Conservation (phyloP, 441 rosid species). For the Biscutella auriculata region DNA sequence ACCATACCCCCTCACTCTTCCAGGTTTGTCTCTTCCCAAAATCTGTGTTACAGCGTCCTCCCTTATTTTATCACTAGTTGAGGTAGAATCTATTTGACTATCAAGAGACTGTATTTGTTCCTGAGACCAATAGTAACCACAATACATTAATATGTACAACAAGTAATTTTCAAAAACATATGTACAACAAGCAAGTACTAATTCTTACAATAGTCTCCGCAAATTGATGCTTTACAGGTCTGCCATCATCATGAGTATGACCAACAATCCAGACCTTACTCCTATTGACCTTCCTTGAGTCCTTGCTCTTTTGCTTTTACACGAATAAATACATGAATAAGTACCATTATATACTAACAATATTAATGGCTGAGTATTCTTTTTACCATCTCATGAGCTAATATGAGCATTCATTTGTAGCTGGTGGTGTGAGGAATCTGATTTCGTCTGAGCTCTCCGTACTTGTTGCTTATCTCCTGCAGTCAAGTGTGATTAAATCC, state of each 20-base stretch:
- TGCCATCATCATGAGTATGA: neutral
- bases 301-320: neutral
- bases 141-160: no score
- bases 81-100: neutral
- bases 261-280: neutral
- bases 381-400: neutral
- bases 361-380: neutral
- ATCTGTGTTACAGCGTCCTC: neutral
- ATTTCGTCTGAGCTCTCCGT: neutral
- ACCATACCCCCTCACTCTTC: neutral
- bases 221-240: neutral
- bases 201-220: neutral
- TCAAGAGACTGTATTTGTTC: neutral
- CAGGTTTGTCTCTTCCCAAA: neutral
- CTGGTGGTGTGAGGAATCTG: neutral
- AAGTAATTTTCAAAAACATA: no score
- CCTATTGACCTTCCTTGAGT: neutral
- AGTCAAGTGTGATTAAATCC: neutral
- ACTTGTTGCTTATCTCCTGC: neutral
- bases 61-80: neutral
- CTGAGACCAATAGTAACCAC: neutral
- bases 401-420: neutral
- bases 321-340: neutral
- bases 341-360: neutral
- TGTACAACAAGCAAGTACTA: no score